Percentiles rank a stretch among this genome's conserved stretches.
These are phyloP conservation scores for Penicillium freii DNA, from an alignment of 2,329 filamentous ascomycete species.

Conservation along the genomic window DNA sequence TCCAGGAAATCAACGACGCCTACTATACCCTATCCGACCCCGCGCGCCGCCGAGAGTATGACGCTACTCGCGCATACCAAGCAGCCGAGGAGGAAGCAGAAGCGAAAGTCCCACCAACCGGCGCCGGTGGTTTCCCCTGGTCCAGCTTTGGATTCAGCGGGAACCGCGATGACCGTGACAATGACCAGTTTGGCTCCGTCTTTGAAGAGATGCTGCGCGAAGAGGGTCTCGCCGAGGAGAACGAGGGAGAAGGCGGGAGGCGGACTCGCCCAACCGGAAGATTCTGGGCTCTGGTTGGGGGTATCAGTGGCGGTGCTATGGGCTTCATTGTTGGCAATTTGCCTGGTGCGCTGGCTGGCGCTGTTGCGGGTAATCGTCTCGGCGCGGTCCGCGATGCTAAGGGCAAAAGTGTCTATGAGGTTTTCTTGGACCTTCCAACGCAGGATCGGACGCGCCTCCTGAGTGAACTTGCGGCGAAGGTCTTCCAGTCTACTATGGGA, in stretches of 20 bases:
- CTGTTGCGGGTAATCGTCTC: conserved; percentile 87
- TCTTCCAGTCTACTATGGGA: conserved; percentile 58
- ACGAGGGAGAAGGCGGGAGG: conserved; percentile 49
- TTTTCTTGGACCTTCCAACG: conserved; percentile 83
- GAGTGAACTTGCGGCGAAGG: conserved; percentile 78
- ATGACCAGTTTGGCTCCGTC: conserved; percentile 81
- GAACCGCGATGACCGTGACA: conserved; percentile 42
- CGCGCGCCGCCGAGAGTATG: conserved; percentile 76
- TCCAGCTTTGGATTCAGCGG: conserved; percentile 63
- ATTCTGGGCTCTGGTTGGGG: conserved; percentile 86
- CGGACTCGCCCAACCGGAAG: conserved; percentile 57
- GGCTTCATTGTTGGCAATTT: conserved; percentile 96
- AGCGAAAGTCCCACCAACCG: conserved; percentile 50
- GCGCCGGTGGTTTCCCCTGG: conserved; percentile 68
- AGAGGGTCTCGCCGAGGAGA: conserved; percentile 74
- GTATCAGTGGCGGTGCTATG: conserved; percentile 80
- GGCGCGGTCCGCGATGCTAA: conserved; percentile 84
- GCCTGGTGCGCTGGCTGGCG: conserved; percentile 82
- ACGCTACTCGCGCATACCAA: conserved; percentile 62
- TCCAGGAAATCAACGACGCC: conserved; percentile 89
- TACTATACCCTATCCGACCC: conserved; percentile 88
- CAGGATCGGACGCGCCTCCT: conserved; percentile 76
- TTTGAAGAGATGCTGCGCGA: conserved; percentile 90
- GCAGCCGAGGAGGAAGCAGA: conserved; percentile 46
- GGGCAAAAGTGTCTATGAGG: conserved; percentile 91